Base-by-base conservation (phyloP, 345 rosid genomes). In the Clausena lansium region DNA sequence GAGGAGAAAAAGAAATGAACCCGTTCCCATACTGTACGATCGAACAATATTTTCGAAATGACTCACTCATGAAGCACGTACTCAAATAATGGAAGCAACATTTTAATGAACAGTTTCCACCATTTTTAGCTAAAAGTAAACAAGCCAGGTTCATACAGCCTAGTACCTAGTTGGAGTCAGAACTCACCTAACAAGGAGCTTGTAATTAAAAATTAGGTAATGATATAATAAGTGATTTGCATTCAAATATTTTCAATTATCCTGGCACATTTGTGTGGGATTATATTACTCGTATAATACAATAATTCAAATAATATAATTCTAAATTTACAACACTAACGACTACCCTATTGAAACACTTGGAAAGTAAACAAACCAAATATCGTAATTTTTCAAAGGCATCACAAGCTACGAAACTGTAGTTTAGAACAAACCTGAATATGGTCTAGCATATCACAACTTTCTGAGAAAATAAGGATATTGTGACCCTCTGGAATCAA, bases 391-490 rank as follows among this genome's bases (percentile, higher is more conserved):
- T 73, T 58, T n/a, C 6, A 25, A 35, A 59, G 58, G 10, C 30
- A 61, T 45, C n/a, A 71, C 25, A 81, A 80, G 81, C 66, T 71
- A 6, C 38, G 28, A 63, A 60, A 70, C 35, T 63, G 38, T 35
- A 74, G 76, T 55, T 72, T 77, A 72, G 64, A 81, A 78, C 91
- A 80, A 83, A 96, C 99, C 97, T 96, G 92, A 77, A 96, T 90
- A 60, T 88, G 92, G 83, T 94, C 87, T 54, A 96, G 94, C 99
- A 96, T 96, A 83, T 96, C 92, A 74, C 97, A 94, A 73, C 97
- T 94, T 83, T 94, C 98, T 52, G 99, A 96, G 84, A 96, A 96
- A 78, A 96, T 90, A 58, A 96, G 94, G 81, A 96, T 91, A 81
- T 84, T 88, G 81, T 96, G 99, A 60, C 98, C 97, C 74, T 86